Evolutionary conservation across 2,329 filamentous ascomycete genomes (phyloP).

Genomic region (Colletotrichum chrysophilum): DNA sequence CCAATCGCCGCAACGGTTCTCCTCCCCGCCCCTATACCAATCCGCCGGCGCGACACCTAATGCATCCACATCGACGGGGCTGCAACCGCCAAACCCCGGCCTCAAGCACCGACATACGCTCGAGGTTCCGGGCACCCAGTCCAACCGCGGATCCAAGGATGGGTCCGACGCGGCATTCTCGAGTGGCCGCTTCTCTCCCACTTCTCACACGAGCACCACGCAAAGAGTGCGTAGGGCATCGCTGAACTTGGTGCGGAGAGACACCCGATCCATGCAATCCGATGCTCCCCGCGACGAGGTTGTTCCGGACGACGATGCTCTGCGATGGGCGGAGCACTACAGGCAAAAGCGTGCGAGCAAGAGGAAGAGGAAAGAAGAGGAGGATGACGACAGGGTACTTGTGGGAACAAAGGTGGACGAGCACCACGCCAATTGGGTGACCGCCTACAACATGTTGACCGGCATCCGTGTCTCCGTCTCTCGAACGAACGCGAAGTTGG

Average conservation of each 20-base stretch:
- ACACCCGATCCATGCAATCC: slow-evolving; percentile 84
- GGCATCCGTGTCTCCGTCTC: slow-evolving; percentile 97
- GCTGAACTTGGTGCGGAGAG: slow-evolving; percentile 79
- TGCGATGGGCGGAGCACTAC: slow-evolving; percentile 91
- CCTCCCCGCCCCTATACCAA: slow-evolving; percentile 66
- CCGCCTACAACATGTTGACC: slow-evolving; percentile 99
- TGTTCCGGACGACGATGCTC: slow-evolving; percentile 85
- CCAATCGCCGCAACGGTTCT: slow-evolving; percentile 61
- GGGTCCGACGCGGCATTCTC: slow-evolving; percentile 69
- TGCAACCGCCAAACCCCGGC: slow-evolving; percentile 59
- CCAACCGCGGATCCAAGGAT: slow-evolving; percentile 76
- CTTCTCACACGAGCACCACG: slow-evolving; percentile 69
- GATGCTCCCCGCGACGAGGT: slow-evolving; percentile 85
- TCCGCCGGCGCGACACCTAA: slow-evolving; percentile 39
- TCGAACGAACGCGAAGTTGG: slow-evolving; percentile 94
- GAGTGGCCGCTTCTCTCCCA: slow-evolving; percentile 83
- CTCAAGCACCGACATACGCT: slow-evolving; percentile 86
- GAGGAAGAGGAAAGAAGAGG: slow-evolving; percentile 79
- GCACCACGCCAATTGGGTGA: slow-evolving; percentile 95
- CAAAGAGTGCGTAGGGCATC: slow-evolving; percentile 72
- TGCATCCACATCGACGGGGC: slow-evolving; percentile 51
- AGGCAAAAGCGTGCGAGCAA: slow-evolving; percentile 91
- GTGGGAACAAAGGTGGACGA: slow-evolving; percentile 98
- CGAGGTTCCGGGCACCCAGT: slow-evolving; percentile 76
- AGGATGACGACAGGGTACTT: slow-evolving; percentile 92